Evolutionary conservation across 331 rosid genomes (phyloP).

Genomic region (Acacia concinna): DNA sequence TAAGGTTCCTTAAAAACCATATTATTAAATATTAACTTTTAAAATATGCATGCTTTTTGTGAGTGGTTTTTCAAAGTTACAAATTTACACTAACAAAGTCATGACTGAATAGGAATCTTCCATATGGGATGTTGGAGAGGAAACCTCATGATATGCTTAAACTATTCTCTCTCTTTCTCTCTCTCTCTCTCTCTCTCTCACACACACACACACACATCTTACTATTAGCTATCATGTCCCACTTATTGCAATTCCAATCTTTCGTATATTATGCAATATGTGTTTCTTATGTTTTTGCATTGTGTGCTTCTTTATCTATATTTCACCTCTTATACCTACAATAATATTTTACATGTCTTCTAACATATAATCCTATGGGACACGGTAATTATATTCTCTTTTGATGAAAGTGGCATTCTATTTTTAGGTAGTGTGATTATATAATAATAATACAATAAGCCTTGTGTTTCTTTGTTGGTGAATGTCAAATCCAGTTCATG

Average conservation of each 20-base stretch:
- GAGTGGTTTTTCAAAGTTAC: constrained; percentile 29
- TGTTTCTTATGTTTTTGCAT: constrained; percentile 34
- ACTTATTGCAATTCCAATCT: constrained; percentile 37
- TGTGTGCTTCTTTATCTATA: constrained; percentile 6
- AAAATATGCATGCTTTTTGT: constrained; percentile 29
- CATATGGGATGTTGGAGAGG: constrained; percentile 21
- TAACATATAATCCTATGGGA: constrained; percentile 41
- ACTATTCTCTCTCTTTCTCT: no score
- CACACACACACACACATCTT: constrained; percentile 21
- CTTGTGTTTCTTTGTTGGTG: no score
- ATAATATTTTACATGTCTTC: constrained; percentile 39
- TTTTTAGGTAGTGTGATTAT: constrained; percentile 14
- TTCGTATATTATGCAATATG: constrained; percentile 29
- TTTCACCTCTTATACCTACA: constrained; percentile 44
- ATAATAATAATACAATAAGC: no score
- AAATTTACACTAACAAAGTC: constrained; percentile 33
- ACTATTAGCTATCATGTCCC: constrained; percentile 30
- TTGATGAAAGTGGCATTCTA: constrained; percentile 10
- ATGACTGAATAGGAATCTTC: constrained; percentile 54
- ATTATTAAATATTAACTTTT: constrained; percentile 18
- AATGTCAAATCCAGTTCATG: no score
- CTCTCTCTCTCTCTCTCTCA: constrained; percentile 13
- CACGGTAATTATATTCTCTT: constrained; percentile 39
- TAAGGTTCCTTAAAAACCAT: constrained; percentile 41
- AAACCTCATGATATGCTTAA: neutral